phyloP scores from a whole-genome alignment of 2,329 filamentous ascomycete genomes.

The Penicillium oxalicum region DNA sequence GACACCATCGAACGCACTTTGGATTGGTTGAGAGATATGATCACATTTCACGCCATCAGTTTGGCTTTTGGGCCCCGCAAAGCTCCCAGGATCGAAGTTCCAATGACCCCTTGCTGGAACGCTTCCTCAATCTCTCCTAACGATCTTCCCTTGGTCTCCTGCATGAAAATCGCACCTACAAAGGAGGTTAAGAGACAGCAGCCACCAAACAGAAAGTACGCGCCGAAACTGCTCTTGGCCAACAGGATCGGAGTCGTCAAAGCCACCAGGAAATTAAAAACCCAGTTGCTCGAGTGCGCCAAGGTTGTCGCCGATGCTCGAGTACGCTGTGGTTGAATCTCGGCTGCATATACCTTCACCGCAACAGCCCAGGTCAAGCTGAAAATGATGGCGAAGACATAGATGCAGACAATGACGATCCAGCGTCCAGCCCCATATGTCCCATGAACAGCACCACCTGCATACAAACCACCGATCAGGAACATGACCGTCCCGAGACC shows the following conservation, averaged over 20 bases:
- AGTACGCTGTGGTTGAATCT: conserved; percentile 53
- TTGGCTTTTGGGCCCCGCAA: conserved; percentile 1
- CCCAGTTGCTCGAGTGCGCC: conserved; percentile 50
- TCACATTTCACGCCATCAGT: neutral
- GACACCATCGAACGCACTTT: too few relatives aligned
- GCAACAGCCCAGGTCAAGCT: conserved; percentile 49
- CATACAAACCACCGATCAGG: conserved; percentile 31
- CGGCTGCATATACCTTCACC: conserved; percentile 52
- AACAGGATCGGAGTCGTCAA: conserved; percentile 42
- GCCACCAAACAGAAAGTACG: conserved; percentile 45
- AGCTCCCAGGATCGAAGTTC: neutral
- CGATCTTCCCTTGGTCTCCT: conserved; percentile 45
- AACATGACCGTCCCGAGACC: conserved; percentile 40
- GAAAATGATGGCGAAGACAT: conserved; percentile 21
- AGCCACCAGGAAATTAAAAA: conserved; percentile 42
- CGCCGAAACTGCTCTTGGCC: conserved; percentile 39
- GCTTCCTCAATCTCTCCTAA: conserved; percentile 48
- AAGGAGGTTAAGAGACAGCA: conserved; percentile 36
- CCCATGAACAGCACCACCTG: conserved; percentile 25
- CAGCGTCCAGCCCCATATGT: conserved; percentile 23
- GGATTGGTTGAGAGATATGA: too few relatives aligned
- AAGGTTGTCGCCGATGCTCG: conserved; percentile 51
- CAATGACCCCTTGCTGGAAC: conserved; percentile 29
- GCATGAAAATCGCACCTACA: conserved; percentile 44
- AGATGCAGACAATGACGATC: conserved; percentile 25